These are phyloP conservation scores for Aspergillus flavus DNA, from an alignment of 2,329 filamentous ascomycete species.

Conservation along the genomic window DNA sequence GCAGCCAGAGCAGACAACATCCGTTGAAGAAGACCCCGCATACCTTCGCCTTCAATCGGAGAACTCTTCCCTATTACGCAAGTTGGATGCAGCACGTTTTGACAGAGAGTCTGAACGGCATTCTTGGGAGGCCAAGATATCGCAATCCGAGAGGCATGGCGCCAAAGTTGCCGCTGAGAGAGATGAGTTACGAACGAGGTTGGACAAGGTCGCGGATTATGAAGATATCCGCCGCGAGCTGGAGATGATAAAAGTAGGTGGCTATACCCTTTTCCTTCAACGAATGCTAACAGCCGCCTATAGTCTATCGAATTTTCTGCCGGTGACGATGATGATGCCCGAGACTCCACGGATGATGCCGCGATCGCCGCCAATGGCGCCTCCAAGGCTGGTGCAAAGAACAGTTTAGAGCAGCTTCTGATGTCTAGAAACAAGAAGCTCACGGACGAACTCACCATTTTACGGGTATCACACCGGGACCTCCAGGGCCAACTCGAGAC, in stretches of 20 bases:
- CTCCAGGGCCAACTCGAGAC: constrained; percentile 77
- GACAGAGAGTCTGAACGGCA: constrained; percentile 82
- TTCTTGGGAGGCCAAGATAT: constrained; percentile 72
- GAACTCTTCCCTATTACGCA: constrained; percentile 87
- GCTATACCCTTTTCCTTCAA: background rate
- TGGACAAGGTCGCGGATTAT: constrained; percentile 90
- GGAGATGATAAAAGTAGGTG: constrained; percentile 77
- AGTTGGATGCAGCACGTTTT: constrained; percentile 78
- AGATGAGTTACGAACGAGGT: constrained; percentile 75
- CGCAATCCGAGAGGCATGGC: constrained; percentile 78
- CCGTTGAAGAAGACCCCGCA: constrained; percentile 83
- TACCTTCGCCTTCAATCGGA: constrained; percentile 89
- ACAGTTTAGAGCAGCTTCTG: constrained; percentile 82
- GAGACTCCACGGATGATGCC: constrained; percentile 47
- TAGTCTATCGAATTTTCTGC: constrained; percentile 93
- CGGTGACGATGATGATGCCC: constrained; percentile 70
- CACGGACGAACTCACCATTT: constrained; percentile 85
- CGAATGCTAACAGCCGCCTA: constrained; percentile 11
- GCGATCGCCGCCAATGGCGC: constrained; percentile 49
- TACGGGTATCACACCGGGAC: constrained; percentile 92
- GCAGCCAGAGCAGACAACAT: constrained; percentile 59
- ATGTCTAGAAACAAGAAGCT: constrained; percentile 95
- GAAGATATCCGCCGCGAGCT: constrained; percentile 95
- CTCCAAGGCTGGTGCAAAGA: constrained; percentile 55
- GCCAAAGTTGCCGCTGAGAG: constrained; percentile 76